Evolutionary conservation across 371 early-diverging fungal genomes (phyloP).

Genomic region (Circinella umbellata): DNA sequence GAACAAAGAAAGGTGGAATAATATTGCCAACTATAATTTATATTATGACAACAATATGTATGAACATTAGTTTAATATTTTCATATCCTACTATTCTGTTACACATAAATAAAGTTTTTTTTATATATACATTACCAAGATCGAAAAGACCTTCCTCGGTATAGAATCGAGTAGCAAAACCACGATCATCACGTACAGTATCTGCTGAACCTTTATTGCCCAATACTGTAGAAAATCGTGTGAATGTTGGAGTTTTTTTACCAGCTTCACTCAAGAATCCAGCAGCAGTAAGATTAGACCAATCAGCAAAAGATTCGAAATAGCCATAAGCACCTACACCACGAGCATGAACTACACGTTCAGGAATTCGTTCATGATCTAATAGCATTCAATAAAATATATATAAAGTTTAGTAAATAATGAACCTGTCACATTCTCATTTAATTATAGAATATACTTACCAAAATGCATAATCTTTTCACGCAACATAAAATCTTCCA

Average conservation of each 20-base stretch:
- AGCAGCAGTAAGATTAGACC: slow-evolving; percentile 50
- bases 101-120: too few species aligned
- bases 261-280: slow-evolving; percentile 37
- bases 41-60: not conserved
- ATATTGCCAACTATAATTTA: slow-evolving; percentile 44
- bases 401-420: not conserved
- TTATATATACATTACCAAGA: slow-evolving; percentile 17
- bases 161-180: slow-evolving; percentile 65
- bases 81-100: too few species aligned
- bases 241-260: slow-evolving; percentile 59
- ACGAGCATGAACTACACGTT: slow-evolving; percentile 60
- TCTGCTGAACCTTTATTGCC: slow-evolving; percentile 58
- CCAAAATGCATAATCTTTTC: slow-evolving; percentile 64
- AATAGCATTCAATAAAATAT: not conserved
- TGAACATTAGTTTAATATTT: too few species aligned
- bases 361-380: slow-evolving; percentile 49
- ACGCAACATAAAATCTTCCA: slow-evolving; percentile 55
- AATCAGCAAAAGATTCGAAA: slow-evolving; percentile 50
- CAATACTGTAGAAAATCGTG: slow-evolving; percentile 60
- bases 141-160: slow-evolving; percentile 67
- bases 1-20: slow-evolving; percentile 56
- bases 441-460: too few species aligned
- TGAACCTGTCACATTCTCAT: too few species aligned
- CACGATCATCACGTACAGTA: slow-evolving; percentile 61
- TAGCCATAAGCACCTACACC: slow-evolving; percentile 63